Evolutionary conservation across 2,329 filamentous ascomycete genomes (phyloP).

Genomic region (Ophiostoma populinum): DNA sequence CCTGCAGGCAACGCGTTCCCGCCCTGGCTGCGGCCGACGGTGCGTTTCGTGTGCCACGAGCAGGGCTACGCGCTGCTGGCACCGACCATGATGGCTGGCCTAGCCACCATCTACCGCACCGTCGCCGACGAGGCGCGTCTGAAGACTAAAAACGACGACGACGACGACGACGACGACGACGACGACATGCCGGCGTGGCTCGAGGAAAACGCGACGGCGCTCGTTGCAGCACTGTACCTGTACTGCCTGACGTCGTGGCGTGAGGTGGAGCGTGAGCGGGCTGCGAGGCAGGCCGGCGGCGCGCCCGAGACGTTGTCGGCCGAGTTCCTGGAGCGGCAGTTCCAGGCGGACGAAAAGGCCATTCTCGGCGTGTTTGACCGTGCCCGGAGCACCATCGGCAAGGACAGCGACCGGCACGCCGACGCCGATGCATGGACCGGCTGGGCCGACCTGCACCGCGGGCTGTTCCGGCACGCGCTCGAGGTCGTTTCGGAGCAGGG

Average conservation of each 20-base stretch:
- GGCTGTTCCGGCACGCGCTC: constrained; percentile 46
- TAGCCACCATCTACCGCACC: constrained; percentile 35
- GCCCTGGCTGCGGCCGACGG: constrained; percentile 51
- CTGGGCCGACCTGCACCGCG: constrained; percentile 30
- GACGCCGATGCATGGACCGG: constrained; percentile 32
- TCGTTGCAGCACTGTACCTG: constrained; percentile 44
- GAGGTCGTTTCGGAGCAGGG: constrained; percentile 35
- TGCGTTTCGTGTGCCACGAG: constrained; percentile 46
- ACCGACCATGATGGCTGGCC: constrained; percentile 58
- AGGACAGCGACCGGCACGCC: not conserved
- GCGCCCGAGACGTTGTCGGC: not conserved
- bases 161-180: constrained; percentile 14
- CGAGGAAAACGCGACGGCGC: constrained; percentile 28
- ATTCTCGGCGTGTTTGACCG: constrained; percentile 25
- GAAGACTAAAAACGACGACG: not conserved
- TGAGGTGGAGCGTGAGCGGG: not conserved
- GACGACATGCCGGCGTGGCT: constrained; percentile 28
- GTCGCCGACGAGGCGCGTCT: not conserved
- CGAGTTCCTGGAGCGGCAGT: constrained; percentile 21
- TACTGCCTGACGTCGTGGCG: constrained; percentile 31
- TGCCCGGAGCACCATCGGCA: constrained; percentile 10
- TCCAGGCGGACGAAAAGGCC: constrained; percentile 27
- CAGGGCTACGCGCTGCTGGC: constrained; percentile 44
- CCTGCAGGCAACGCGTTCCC: constrained; percentile 14
- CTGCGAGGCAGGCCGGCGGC: not conserved